Base-by-base conservation (phyloP, 202 grass and related monocot genomes). In the Sporobolus alterniflorus region DNA sequence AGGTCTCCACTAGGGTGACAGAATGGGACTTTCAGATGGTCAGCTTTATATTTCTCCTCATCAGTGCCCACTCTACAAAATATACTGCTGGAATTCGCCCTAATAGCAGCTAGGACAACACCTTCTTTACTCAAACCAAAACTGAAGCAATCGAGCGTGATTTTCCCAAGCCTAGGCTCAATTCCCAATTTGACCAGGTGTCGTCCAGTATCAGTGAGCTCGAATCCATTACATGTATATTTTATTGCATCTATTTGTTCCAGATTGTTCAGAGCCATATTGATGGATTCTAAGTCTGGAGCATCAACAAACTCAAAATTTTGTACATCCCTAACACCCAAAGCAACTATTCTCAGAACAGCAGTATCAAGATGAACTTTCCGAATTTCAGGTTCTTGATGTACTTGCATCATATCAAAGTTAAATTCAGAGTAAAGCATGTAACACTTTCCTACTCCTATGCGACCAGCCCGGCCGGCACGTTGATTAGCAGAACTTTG, bases 401-500 rank as follows among this genome's bases (percentile, higher is more conserved):
- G 93, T 22, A 83, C 75, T 71, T 92, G 83, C 93, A 96, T 98
- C 88, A 88, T 77, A 86, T 87, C 24, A 33, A 95, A 98, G 30
- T 94, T 89, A 64, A 74, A 81, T 87, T 98, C 85, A 44, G 96
- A 90, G 83, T 98, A 98, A 75, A 98, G 91, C 77, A 92, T 92
- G 80, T 85, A 98, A 90, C 96, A 98, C 78, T 95, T 95, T 12
- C 96, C 96, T 39, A 85, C 48, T 63, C 74, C 80, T 21, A 91
- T 98, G 71, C 96, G 87, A 66, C 96, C 96, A 77, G 92, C 95
- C 51, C 92, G 88, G 24, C 95, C 95, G 82, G 92, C 75, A 26
- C 96, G 90, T 80, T 98, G 96, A 82, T 90, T 91, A 82, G 96
- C 96, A 63, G 96, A 98, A 84, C 96, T 95, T 91, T 91, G 88